Evolutionary conservation across 2,329 filamentous ascomycete genomes (phyloP), one percentile per base, ranked within the genome.

Genomic region (Geosmithia flava): DNA sequence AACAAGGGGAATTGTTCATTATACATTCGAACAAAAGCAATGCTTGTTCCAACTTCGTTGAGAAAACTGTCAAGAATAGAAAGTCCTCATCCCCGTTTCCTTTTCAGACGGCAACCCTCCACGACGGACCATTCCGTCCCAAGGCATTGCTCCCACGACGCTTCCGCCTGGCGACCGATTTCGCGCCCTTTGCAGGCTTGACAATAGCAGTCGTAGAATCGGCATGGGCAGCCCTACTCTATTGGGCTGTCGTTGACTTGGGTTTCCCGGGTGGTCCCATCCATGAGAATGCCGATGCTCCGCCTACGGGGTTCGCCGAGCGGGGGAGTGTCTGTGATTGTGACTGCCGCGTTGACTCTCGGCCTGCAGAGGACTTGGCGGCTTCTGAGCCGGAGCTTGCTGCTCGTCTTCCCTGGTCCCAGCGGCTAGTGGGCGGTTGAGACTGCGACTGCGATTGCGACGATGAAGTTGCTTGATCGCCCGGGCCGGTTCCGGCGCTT

Each of bases 201-300:
- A 27, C 23, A 27, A 27, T 13, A 42, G 41, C 20, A 42, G 13
- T 42, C 6, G 41, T 42, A 11, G 41, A 45, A 16, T 17, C 11
- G 23, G 13, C 15, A 45, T 13, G 39, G 39, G 42, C 20, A 20
- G 19, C 27, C 20, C 27, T 23, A 17, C 20, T 17, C 29, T 48
- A 48, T 29, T 43, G 47, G 10, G 47, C 47, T 8, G 47, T 20
- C 23, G 68, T 59, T 2, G 68, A 50, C 54, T 63, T 65, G 33
- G 58, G 45, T 44, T 71, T 65, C 55, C 59, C 60, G 17, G 63
- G 54, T 44, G 73, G 66, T 45, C 85, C 91, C 71, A 96, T 83
- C 90, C 90, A 97, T 13, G 86, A 83, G 68, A 97, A 97, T 2
- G 91, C 91, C 50, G 87, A 93, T 15, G 86, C 91, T n/a, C 87